These are phyloP conservation scores for Pythium apleroticum DNA, from an alignment of 352 stramenopile genomes.

Conservation along the genomic window DNA sequence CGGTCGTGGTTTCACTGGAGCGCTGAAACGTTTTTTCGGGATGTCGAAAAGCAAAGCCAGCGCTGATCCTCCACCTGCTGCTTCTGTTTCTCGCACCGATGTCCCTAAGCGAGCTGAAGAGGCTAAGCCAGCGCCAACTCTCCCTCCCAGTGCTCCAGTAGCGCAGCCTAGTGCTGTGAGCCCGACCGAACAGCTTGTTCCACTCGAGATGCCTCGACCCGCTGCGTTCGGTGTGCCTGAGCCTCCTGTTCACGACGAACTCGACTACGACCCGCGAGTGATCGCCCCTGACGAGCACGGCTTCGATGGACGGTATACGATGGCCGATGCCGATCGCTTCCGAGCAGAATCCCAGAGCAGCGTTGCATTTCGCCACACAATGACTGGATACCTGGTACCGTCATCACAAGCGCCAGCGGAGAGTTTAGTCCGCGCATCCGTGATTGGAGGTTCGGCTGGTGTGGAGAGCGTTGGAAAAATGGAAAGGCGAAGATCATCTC, in stretches of 20 bases:
- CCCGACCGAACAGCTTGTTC: not conserved
- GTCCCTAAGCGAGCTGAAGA: no score
- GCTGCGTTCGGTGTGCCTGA: not conserved
- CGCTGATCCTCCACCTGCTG: not conserved
- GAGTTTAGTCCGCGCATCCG: conserved; percentile 14
- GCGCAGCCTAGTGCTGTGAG: not conserved
- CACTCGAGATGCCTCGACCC: conserved; percentile 12
- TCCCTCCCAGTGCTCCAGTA: not conserved
- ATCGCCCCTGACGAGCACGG: conserved; percentile 5
- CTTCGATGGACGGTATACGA: conserved; percentile 27
- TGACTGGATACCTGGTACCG: conserved; percentile 28
- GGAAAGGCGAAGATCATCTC: conserved; percentile 10
- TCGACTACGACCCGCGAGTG: conserved; percentile 9
- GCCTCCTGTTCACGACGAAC: not conserved
- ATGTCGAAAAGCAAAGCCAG: conserved; percentile 31
- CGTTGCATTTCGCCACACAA: conserved; percentile 37
- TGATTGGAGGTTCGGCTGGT: not conserved
- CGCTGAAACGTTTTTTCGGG: conserved; percentile 69
- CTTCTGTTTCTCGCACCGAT: not conserved
- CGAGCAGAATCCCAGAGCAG: not conserved
- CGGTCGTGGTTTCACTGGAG: conserved; percentile 41
- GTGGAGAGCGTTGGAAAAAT: not conserved
- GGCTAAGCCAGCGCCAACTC: not conserved
- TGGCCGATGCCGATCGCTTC: conserved; percentile 20
- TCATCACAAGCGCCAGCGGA: conserved; percentile 11